Base-by-base conservation (phyloP, 2,329 filamentous ascomycete genomes). In the Penicillium verrucosum region DNA sequence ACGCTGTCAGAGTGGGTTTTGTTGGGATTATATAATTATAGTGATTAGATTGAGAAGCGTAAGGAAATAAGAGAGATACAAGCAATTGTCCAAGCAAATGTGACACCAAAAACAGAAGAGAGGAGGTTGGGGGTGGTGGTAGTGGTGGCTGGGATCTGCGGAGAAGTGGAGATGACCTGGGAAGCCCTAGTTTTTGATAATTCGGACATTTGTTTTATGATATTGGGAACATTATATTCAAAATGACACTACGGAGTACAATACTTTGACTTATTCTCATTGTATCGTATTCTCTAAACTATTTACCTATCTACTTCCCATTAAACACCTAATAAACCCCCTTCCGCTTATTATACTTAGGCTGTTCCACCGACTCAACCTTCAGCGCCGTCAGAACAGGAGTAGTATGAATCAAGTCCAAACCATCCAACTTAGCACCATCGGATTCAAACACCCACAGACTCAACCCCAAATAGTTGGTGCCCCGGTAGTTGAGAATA, bases 401-500 rank as follows among this genome's bases (percentile, higher is more conserved):
- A 6, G 74, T 77, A 18, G 79, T 78, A 18, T 79, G 71, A 25
- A 73, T 75, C 61, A 87, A 68, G 40, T 78, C 75, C 36, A 89
- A 72, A 0, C 78, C 79, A 0, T 80, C 79, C 10, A 90, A 63
- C 65, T 80, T 84, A 0, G 82, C 85, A 7, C 84, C 85, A 3
- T 70, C 73, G 0, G 73, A 71, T 40, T 86, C 82, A 52, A 87
- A 75, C 0, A 85, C 83, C 89, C 89, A 92, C 16, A 93, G 68
- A 25, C 81, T 84, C 5, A 93, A 65, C 0, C 82, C 87, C 6
- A 92, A 65, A 71, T 83, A 89, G 64, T 93, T 93, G 32, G 78
- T 80, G 0, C 89, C 89, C 5, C 79, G 77, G 70, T 91, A 89
- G 67, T 92, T 82, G 49, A 90, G 75, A 23, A 92, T 82, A 23